phyloP scores from a whole-genome alignment of 148 eudicot species.

The Euryodendron excelsum region DNA sequence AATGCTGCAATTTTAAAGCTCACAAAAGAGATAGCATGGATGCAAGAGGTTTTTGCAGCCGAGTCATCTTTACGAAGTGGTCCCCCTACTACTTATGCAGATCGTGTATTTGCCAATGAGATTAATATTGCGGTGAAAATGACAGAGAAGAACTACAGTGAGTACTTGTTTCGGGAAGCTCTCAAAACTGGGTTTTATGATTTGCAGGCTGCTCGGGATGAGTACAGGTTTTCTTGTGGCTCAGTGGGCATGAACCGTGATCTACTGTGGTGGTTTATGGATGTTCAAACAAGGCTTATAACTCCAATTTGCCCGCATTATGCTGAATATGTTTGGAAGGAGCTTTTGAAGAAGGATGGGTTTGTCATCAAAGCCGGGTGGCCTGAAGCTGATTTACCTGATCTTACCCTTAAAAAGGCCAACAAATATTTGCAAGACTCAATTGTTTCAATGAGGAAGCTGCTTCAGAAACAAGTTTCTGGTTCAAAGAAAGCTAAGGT shows the following conservation, averaged over 20 bases:
- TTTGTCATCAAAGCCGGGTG: conserved; percentile 71
- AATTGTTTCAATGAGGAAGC: conserved; percentile 69
- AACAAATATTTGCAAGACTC: conserved; percentile 76
- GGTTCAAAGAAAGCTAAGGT: conserved; percentile 67
- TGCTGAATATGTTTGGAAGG: conserved; percentile 80
- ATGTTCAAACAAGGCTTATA: conserved; percentile 76
- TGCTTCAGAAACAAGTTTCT: conserved; percentile 64
- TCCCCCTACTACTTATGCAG: conserved; percentile 63
- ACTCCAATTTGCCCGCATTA: conserved; percentile 92
- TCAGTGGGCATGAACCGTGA: conserved; percentile 68
- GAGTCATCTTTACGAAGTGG: conserved; percentile 59
- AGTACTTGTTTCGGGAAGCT: conserved; percentile 73
- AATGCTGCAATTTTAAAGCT: conserved; percentile 89
- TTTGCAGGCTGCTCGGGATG: conserved; percentile 81
- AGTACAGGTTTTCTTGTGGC: conserved; percentile 84
- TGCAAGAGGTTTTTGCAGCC: conserved; percentile 70
- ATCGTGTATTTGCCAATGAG: conserved; percentile 84
- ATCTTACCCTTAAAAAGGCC: conserved; percentile 68
- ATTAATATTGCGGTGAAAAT: conserved; percentile 61
- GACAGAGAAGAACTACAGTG: conserved; percentile 67
- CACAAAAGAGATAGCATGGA: conserved; percentile 83
- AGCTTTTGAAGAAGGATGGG: conserved; percentile 70
- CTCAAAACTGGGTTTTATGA: conserved; percentile 85
- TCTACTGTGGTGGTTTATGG: conserved; percentile 71
- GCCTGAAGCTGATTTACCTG: conserved; percentile 64